phyloP scores from a whole-genome alignment of 2,329 filamentous ascomycete species.

The Colletotrichum paranaense region DNA sequence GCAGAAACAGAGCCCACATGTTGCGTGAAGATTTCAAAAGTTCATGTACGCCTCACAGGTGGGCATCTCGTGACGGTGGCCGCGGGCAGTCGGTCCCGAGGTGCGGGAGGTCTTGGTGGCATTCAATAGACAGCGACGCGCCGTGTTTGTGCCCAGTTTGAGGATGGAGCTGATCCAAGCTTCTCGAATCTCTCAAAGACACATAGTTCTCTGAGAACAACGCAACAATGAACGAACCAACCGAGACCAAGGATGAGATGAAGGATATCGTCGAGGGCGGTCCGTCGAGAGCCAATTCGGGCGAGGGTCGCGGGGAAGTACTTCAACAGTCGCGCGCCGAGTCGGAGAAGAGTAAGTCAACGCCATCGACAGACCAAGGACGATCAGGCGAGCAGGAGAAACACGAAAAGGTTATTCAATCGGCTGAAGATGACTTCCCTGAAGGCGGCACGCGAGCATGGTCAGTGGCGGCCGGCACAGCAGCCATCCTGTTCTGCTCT shows the following conservation, averaged over 20 bases:
- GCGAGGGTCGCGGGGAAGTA: neutral
- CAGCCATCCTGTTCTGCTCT: slow-evolving; percentile 45
- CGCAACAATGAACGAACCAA: neutral
- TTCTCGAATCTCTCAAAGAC: neutral
- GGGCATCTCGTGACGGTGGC: neutral
- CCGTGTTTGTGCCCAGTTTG: neutral
- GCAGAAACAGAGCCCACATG: neutral
- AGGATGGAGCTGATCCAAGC: neutral
- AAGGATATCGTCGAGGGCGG: neutral
- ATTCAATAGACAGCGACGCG: neutral
- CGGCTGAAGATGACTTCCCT: slow-evolving; percentile 35
- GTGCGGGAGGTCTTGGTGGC: too few species aligned
- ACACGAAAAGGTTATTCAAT: slow-evolving; percentile 10
- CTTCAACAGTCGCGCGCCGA: neutral
- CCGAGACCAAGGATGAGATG: neutral
- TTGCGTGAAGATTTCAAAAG: neutral
- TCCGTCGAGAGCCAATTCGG: neutral
- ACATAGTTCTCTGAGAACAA: neutral
- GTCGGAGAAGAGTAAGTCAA: neutral
- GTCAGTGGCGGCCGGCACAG: slow-evolving; percentile 51
- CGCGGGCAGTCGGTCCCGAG: neutral
- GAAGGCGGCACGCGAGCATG: slow-evolving; percentile 52
- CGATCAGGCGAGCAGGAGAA: neutral
- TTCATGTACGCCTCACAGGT: neutral
- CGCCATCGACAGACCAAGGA: neutral